Evolutionary conservation across 768 basidiomycete genomes (phyloP).

Genomic region (Antrodiella citrinella): DNA sequence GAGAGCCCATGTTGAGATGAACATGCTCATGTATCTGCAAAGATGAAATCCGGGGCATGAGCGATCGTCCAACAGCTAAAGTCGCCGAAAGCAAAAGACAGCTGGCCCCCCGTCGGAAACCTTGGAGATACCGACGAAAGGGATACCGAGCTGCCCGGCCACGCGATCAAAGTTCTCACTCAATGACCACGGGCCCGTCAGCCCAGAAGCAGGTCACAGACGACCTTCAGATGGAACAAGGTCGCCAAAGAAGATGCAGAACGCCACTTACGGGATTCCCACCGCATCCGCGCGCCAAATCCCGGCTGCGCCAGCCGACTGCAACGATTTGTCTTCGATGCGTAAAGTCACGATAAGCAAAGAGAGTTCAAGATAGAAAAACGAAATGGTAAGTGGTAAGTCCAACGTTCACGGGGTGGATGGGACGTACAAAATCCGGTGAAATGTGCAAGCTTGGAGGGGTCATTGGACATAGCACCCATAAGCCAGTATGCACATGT

Average conservation of each 20-base stretch:
- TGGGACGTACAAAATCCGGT: constrained; percentile 66
- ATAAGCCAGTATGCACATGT: constrained; percentile 77
- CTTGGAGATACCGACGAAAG: not conserved
- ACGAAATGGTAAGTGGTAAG: not conserved
- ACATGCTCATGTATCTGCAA: constrained; percentile 55
- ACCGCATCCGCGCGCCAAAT: constrained; percentile 66
- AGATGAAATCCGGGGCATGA: too few species aligned
- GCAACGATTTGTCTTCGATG: constrained; percentile 57
- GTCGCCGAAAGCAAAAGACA: too few species aligned
- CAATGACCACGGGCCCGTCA: constrained; percentile 1
- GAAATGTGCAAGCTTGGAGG: constrained; percentile 71
- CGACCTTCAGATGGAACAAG: too few species aligned
- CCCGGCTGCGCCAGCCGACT: constrained; percentile 70
- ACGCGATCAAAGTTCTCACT: not conserved
- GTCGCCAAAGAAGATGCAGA: too few species aligned
- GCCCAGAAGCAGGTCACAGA: too few species aligned
- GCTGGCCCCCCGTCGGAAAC: too few species aligned
- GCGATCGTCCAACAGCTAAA: too few species aligned
- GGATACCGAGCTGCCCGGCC: not conserved
- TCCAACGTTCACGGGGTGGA: too few species aligned
- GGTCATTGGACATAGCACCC: constrained; percentile 82
- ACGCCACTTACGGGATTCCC: constrained; percentile 43
- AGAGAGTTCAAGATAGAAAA: not conserved
- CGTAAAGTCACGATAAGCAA: not conserved
- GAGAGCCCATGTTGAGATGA: constrained; percentile 68